phyloP scores from a whole-genome alignment of 1,139 yeast species.

The Schwanniomyces etchellsii region DNA sequence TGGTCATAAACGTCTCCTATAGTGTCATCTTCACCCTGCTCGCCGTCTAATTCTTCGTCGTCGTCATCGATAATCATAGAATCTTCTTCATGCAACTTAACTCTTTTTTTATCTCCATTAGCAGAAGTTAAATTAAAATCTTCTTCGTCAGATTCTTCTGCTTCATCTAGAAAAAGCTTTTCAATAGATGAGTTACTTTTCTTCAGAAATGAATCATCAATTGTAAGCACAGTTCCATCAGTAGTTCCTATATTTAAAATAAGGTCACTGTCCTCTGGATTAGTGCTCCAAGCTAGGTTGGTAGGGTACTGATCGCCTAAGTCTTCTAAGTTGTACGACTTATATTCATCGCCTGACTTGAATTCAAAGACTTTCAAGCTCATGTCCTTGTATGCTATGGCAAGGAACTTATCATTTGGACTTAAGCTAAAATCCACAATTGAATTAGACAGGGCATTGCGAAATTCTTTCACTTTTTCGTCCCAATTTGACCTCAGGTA shows the following conservation, averaged over 20 bases:
- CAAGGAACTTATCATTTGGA: conserved; percentile 54
- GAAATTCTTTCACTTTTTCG: conserved; percentile 6
- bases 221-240: conserved; percentile 42
- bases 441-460: conserved; percentile 18
- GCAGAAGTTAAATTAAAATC: conserved; percentile 11
- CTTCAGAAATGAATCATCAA: conserved; percentile 25
- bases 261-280: conserved; percentile 3
- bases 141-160: conserved; percentile 19
- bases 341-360: conserved; percentile 8
- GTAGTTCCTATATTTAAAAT: conserved; percentile 46
- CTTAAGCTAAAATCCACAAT: conserved; percentile 55
- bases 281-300: conserved; percentile 20
- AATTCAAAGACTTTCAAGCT: conserved; percentile 54
- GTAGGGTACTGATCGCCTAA: conserved; percentile 6
- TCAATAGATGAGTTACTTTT: conserved; percentile 3
- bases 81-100: conserved; percentile 22
- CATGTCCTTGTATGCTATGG: conserved; percentile 46
- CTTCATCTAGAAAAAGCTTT: conserved; percentile 16
- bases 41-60: conserved; percentile 17
- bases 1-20: background rate
- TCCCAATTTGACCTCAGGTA: conserved; percentile 32
- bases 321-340: conserved; percentile 3
- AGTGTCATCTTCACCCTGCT: background rate
- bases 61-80: conserved; percentile 36
- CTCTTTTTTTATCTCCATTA: conserved; percentile 9